phyloP scores from a whole-genome alignment of 139 green algal species.

The Edaphochlamys debaryana region DNA sequence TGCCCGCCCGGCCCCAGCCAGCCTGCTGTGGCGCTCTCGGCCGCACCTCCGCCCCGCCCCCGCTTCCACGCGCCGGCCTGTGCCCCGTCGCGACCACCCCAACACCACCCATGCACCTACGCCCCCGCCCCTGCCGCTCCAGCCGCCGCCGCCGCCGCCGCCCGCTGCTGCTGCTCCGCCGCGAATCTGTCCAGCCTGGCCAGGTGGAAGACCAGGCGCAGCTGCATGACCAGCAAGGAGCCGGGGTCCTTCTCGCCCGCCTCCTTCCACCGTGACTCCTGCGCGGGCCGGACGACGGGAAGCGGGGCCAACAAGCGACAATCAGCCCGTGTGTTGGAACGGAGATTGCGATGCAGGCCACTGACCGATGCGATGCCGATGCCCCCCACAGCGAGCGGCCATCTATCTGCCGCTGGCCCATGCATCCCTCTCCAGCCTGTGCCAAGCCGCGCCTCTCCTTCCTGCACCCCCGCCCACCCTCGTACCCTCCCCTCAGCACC shows the following conservation, averaged over 20 bases:
- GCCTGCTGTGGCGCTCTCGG: too few relatives aligned
- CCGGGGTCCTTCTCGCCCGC: neutral
- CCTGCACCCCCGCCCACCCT: neutral
- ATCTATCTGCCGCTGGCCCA: neutral
- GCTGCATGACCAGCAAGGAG: neutral
- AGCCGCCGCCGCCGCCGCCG: too few relatives aligned
- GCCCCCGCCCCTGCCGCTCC: too few relatives aligned
- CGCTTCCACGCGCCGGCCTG: too few relatives aligned
- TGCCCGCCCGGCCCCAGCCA: too few relatives aligned
- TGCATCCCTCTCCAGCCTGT: neutral
- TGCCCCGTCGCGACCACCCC: too few relatives aligned
- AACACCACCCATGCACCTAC: too few relatives aligned
- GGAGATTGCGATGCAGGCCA: neutral
- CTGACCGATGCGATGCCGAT: neutral
- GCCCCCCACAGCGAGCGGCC: too few relatives aligned
- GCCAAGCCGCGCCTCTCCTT: neutral
- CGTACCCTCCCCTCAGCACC: neutral
- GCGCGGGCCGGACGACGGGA: neutral
- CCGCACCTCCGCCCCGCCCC: too few relatives aligned
- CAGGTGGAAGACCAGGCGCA: conserved; percentile 31
- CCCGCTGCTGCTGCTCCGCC: too few relatives aligned
- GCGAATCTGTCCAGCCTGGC: too few relatives aligned
- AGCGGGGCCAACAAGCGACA: neutral
- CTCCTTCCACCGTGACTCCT: conserved; percentile 14
- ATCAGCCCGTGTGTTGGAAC: neutral